These are phyloP conservation scores for Aspergillus sp. DNA, from an alignment of 2,329 filamentous ascomycete genomes.

Conservation along the genomic window DNA sequence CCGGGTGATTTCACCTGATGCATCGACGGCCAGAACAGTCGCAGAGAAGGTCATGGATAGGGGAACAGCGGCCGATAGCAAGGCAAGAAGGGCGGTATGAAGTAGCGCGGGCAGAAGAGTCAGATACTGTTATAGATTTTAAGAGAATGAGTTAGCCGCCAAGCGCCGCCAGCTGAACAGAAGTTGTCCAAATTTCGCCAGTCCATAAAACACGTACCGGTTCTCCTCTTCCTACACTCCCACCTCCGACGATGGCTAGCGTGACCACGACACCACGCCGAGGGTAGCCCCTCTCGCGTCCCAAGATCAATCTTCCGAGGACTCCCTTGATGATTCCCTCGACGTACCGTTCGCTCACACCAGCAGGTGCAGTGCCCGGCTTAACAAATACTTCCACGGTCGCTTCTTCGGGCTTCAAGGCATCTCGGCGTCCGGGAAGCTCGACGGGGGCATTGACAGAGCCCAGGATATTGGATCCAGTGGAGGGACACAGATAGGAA, in stretches of 20 bases:
- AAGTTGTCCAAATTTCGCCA: background rate
- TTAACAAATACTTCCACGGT: slow-evolving; percentile 86
- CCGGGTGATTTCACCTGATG: slow-evolving; percentile 48
- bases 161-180: background rate
- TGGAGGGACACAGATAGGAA: slow-evolving; percentile 43
- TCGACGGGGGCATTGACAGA: slow-evolving; percentile 93
- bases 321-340: slow-evolving; percentile 57
- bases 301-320: slow-evolving; percentile 43
- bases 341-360: slow-evolving; percentile 79
- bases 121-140: slow-evolving; percentile 65
- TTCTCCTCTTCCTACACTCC: slow-evolving; percentile 37
- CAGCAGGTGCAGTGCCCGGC: slow-evolving; percentile 80
- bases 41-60: slow-evolving; percentile 72
- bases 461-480: slow-evolving; percentile 76
- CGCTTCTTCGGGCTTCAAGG: slow-evolving; percentile 85
- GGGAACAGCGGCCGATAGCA: slow-evolving; percentile 81
- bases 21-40: slow-evolving; percentile 61
- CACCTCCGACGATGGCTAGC: slow-evolving; percentile 42
- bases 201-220: slow-evolving; percentile 32
- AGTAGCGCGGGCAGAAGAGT: slow-evolving; percentile 78
- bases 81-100: slow-evolving; percentile 74
- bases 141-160: slow-evolving; percentile 13
- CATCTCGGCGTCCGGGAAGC: slow-evolving; percentile 73
- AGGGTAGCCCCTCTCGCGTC: slow-evolving; percentile 45
- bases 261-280: slow-evolving; percentile 47